Conservation (phyloP, 192 early-diverging fungal species). For the Coemansia sp. region DNA sequence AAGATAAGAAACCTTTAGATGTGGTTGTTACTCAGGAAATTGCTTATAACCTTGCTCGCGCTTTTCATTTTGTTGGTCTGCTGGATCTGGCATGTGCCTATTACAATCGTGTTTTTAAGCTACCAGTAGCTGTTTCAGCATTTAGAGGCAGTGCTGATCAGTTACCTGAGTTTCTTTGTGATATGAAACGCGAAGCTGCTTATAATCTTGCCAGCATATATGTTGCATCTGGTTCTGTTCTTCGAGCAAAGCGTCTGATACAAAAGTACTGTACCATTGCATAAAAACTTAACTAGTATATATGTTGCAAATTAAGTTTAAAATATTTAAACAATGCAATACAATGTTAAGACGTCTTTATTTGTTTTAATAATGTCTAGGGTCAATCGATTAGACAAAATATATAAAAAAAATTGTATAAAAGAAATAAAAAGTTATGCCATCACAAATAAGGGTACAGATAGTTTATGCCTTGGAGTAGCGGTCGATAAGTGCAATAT, state of each 20-base stretch:
- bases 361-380: neutral
- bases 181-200: constrained; percentile 77
- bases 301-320: too few relatives aligned
- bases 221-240: constrained; percentile 66
- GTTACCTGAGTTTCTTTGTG: constrained; percentile 1
- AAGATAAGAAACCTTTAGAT: constrained; percentile 2
- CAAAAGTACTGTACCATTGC: constrained; percentile 71
- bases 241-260: constrained; percentile 70
- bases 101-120: constrained; percentile 71
- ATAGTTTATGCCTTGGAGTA: constrained; percentile 23
- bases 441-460: neutral
- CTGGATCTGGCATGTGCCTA: constrained; percentile 80
- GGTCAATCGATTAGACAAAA: neutral
- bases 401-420: neutral
- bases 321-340: too few relatives aligned
- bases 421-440: neutral
- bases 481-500: constrained; percentile 75
- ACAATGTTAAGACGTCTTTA: too few relatives aligned
- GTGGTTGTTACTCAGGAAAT: constrained; percentile 55
- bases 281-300: too few relatives aligned
- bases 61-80: constrained; percentile 86
- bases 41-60: constrained; percentile 83
- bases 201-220: constrained; percentile 90
- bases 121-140: constrained; percentile 53
- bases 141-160: neutral